Conservation (phyloP, 2,329 filamentous ascomycete species). For the Beauveria scarabaeidicola region DNA sequence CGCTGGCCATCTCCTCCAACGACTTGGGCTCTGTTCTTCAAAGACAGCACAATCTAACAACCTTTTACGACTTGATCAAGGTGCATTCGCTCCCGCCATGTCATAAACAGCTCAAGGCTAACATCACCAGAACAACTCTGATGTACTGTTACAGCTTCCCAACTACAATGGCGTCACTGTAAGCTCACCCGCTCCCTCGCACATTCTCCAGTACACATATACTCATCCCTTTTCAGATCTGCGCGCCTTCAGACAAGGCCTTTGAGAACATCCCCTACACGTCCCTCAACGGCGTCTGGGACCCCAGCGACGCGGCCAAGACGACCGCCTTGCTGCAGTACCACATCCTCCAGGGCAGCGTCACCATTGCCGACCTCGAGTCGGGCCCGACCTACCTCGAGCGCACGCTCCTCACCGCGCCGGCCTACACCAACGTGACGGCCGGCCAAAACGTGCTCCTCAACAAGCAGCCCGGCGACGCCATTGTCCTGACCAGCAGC, state of each 20-base stretch:
- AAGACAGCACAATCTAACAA: constrained; percentile 33
- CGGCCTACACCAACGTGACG: constrained; percentile 39
- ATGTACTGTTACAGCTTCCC: constrained; percentile 35
- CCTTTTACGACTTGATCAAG: constrained; percentile 35
- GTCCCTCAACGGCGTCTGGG: constrained; percentile 38
- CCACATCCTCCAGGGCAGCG: constrained; percentile 49
- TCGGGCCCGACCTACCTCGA: constrained; percentile 30
- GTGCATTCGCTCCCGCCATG: constrained; percentile 17
- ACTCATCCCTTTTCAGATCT: constrained; percentile 27
- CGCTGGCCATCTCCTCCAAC: constrained; percentile 15
- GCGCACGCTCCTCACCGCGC: constrained; percentile 33
- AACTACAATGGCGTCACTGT: constrained; percentile 36
- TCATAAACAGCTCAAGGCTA: neutral
- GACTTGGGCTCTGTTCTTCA: constrained; percentile 33
- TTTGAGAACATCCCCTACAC: constrained; percentile 47
- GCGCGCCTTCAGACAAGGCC: constrained; percentile 49
- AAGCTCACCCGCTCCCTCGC: constrained; percentile 14
- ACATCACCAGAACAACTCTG: constrained; percentile 34
- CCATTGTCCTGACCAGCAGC: constrained; percentile 41
- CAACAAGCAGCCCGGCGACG: constrained; percentile 33
- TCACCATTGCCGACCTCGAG: constrained; percentile 30
- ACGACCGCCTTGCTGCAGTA: constrained; percentile 48
- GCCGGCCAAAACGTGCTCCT: constrained; percentile 40
- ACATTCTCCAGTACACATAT: too few relatives aligned
- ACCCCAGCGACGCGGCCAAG: constrained; percentile 34